phyloP scores from a whole-genome alignment of 2,329 filamentous ascomycete genomes.

The Penicillium palitans region DNA sequence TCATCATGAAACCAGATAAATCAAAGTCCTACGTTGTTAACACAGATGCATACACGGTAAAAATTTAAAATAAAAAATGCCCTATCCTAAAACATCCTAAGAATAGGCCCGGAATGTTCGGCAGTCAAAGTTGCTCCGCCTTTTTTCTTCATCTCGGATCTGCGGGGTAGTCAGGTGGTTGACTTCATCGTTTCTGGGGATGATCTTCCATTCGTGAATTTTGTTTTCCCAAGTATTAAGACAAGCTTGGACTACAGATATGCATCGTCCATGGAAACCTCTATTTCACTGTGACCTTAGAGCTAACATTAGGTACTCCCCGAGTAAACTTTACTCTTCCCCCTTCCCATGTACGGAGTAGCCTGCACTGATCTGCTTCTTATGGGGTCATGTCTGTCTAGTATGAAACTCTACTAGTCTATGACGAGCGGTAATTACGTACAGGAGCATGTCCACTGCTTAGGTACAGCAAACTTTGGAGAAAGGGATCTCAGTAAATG shows the following conservation, averaged over 20 bases:
- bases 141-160: conserved; percentile 13
- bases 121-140: conserved; percentile 11
- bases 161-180: conserved; percentile 27
- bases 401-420: not conserved
- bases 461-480: not conserved
- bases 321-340: conserved; percentile 22
- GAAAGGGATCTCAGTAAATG: not conserved
- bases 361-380: conserved; percentile 15
- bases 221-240: not conserved
- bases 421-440: not conserved
- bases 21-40: not conserved
- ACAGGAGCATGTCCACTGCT: not conserved
- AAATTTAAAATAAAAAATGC: not conserved
- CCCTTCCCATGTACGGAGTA: not conserved
- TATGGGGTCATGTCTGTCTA: not conserved
- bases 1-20: no score
- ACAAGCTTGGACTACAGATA: not conserved
- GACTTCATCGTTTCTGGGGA: not conserved
- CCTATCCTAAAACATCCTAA: not conserved
- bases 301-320: conserved; percentile 20
- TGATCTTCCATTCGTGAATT: not conserved
- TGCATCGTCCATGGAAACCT: not conserved
- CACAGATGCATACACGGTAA: not conserved
- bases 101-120: conserved; percentile 1
- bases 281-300: not conserved